Evolutionary conservation across 1,284 basidiomycete genomes (phyloP).

Genomic region (Pyrrhoderma lamaoense): DNA sequence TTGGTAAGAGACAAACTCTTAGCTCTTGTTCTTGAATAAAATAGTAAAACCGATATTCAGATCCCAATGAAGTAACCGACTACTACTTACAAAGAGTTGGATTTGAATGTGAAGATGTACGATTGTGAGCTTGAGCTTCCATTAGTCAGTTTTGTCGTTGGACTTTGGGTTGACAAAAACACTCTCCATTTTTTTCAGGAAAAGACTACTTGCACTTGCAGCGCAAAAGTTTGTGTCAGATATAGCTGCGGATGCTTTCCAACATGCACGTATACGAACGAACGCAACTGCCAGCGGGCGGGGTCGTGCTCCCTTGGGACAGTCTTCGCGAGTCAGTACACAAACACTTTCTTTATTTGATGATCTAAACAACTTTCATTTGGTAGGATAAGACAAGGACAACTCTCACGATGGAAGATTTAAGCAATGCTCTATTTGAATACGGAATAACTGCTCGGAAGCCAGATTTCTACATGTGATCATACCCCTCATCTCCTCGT

Average conservation of each 20-base stretch:
- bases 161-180: background rate
- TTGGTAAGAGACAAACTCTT: conserved; percentile 72
- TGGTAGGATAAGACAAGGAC: conserved; percentile 85
- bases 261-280: conserved; percentile 92
- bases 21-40: background rate
- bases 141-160: background rate
- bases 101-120: conserved; percentile 91
- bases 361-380: background rate
- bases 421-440: conserved; percentile 86
- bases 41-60: background rate
- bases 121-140: conserved; percentile 54
- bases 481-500: background rate
- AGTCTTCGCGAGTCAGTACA: conserved; percentile 51
- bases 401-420: conserved; percentile 97
- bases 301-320: conserved; percentile 48
- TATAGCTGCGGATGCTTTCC: conserved; percentile 94
- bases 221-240: conserved; percentile 98
- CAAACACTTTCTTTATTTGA: background rate
- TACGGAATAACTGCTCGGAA: conserved; percentile 95
- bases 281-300: conserved; percentile 62
- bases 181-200: conserved; percentile 41
- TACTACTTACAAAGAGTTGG: conserved; percentile 96
- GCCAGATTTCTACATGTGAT: conserved; percentile 79
- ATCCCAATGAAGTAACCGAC: conserved; percentile 94
- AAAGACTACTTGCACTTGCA: conserved; percentile 89